Evolutionary conservation across 495 filamentous ascomycete genomes (phyloP).

Genomic region (Tuber aestivum): DNA sequence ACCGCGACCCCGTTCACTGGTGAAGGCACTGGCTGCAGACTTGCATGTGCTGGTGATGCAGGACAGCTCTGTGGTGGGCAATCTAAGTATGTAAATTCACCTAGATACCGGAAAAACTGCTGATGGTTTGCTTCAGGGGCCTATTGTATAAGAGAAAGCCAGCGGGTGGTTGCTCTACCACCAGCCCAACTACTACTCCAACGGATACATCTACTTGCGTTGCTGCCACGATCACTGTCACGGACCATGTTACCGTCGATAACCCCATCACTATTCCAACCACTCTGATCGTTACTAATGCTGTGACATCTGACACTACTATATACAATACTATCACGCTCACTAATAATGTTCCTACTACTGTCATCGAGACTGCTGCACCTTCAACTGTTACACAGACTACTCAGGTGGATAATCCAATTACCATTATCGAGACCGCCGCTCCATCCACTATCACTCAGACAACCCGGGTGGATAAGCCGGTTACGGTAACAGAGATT

Average conservation of each 20-base stretch:
- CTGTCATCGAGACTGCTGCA: neutral
- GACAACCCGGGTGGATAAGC: neutral
- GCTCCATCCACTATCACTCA: neutral
- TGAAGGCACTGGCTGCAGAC: slow-evolving; percentile 24
- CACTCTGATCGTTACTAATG: neutral
- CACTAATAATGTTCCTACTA: neutral
- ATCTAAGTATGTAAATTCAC: slow-evolving; percentile 9
- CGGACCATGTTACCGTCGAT: neutral
- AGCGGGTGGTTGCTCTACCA: slow-evolving; percentile 14
- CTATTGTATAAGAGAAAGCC: slow-evolving; percentile 16
- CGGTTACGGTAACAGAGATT: neutral
- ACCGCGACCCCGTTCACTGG: slow-evolving; percentile 13
- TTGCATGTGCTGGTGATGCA: slow-evolving; percentile 14
- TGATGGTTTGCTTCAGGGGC: slow-evolving; percentile 8
- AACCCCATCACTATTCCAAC: neutral
- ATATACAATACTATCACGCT: neutral
- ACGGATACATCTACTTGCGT: slow-evolving; percentile 13
- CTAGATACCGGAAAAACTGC: neutral
- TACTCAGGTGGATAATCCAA: neutral
- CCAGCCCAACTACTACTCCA: neutral
- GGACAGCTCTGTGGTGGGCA: slow-evolving; percentile 20
- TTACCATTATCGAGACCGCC: neutral
- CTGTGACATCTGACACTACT: neutral
- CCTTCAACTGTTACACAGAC: slow-evolving; percentile 2
- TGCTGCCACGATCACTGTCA: slow-evolving; percentile 5